Percentiles rank a stretch among this genome's conserved stretches.
These are phyloP conservation scores for Eucalyptus caleyi DNA, from an alignment of 345 rosid species.

Conservation along the genomic window DNA sequence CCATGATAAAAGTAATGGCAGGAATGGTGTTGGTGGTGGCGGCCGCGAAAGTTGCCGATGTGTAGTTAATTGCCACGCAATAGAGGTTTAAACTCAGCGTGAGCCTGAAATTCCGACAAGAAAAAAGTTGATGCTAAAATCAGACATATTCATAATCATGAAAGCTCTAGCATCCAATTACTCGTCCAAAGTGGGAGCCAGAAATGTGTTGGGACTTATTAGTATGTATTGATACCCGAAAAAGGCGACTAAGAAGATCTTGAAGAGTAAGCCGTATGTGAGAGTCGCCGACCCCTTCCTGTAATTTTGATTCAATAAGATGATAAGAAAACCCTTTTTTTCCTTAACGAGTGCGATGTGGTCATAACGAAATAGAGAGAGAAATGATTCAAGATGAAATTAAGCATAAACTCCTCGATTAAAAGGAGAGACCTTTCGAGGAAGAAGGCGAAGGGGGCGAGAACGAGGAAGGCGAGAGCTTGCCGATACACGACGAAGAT, in stretches of 20 bases:
- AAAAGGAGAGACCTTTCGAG: slow-evolving; percentile 46
- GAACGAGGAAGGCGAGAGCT: slow-evolving; percentile 53
- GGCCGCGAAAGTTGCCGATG: slow-evolving; percentile 83
- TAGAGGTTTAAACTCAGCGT: slow-evolving; percentile 60
- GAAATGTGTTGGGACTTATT: background rate
- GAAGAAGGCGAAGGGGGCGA: slow-evolving; percentile 66
- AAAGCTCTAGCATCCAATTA: background rate
- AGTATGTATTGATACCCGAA: slow-evolving; percentile 14
- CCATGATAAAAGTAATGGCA: slow-evolving; percentile 59
- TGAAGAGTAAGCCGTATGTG: slow-evolving; percentile 21
- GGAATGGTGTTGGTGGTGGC: slow-evolving; percentile 76
- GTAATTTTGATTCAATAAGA: background rate
- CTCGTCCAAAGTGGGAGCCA: background rate
- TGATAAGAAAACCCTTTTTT: background rate
- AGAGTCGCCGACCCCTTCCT: slow-evolving; percentile 31
- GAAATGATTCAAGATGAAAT: background rate
- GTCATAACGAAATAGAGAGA: background rate
- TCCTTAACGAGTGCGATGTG: background rate
- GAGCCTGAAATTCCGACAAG: slow-evolving; percentile 29
- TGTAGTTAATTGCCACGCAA: slow-evolving; percentile 50
- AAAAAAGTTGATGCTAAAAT: background rate
- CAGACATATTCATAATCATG: background rate
- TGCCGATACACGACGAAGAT: slow-evolving; percentile 76
- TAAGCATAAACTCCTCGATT: background rate
- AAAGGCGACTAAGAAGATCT: slow-evolving; percentile 40